Evolutionary conservation across 1,284 basidiomycete genomes (phyloP), one percentile per base, ranked within the genome.

Genomic region (Naganishia liquefaciens): DNA sequence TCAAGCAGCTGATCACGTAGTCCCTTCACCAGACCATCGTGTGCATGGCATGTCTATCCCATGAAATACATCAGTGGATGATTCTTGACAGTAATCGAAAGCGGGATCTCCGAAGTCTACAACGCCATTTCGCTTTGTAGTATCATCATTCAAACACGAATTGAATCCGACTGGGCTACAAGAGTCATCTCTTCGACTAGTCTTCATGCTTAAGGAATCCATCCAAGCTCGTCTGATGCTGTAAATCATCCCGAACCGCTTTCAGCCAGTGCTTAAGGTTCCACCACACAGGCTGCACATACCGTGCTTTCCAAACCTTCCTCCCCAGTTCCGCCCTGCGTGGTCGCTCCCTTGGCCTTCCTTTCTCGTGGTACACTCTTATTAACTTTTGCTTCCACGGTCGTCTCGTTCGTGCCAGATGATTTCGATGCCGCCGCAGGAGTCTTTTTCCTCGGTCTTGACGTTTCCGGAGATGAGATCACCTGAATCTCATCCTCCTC

Each of bases 181-280:
- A 13, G 10, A 37, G 33, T 37, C 19, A 44, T 44, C 4, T 50
- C 30, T 7, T 10, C 17, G 25, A 21, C 42, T 30, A 63, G 37
- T 40, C 52, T 10, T 63, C 63, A 28, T 60, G 47, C 33, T 60
- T 54, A 19, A 65, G 19, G 27, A 65, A 65, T n/a, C 51, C 55
- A 42, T 65, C 64, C 50, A 65, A 23, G 11, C 49, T 60, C 10
- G 57, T 65, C 23, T 65, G 64, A 46, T 60, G 51, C 63, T 50
- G 17, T 51, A 13, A 33, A 1, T 5, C 21, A 28, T 13, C 19
- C n/a, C 23, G 21, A 43, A n/a, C 23, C n/a, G 19, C 28, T 28
- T 11, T 53, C 39, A 54, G 43, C 53, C 19, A 15, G 15, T 21
- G 6, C 6, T 27, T 23, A 2, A 3, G 30, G 30, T n/a, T 3